phyloP scores from a whole-genome alignment of 805 yeast species.

The Nematodospora valgi region DNA sequence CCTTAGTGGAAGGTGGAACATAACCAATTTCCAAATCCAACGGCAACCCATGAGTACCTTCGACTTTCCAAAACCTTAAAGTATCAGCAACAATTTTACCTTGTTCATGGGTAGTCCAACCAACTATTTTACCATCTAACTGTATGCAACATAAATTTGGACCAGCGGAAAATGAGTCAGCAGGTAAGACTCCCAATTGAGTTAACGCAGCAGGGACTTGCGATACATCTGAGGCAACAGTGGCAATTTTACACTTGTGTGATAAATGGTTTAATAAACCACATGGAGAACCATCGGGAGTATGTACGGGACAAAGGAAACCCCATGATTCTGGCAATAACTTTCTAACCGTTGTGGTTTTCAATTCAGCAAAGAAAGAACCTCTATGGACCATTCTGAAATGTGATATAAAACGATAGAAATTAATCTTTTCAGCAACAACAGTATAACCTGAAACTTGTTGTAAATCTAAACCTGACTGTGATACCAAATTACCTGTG shows the following conservation, averaged over 20 bases:
- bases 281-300: conserved; percentile 99
- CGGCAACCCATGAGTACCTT: conserved; percentile 76
- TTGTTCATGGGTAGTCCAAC: conserved; percentile 91
- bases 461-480: conserved; percentile 95
- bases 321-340: conserved; percentile 99
- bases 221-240: conserved; percentile 70
- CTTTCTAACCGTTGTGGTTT: conserved; percentile 96
- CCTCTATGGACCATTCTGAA: conserved; percentile 99
- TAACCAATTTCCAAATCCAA: conserved; percentile 87
- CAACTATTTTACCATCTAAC: conserved; percentile 86
- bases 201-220: conserved; percentile 63
- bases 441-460: conserved; percentile 98
- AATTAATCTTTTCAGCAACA: conserved; percentile 97
- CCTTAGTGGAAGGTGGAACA: conserved; percentile 93
- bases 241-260: conserved; percentile 88
- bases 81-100: conserved; percentile 87
- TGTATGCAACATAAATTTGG: conserved; percentile 88
- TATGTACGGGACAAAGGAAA: conserved; percentile 96
- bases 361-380: conserved; percentile 96
- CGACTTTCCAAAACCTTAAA: conserved; percentile 87
- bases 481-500: conserved; percentile 95
- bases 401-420: conserved; percentile 95
- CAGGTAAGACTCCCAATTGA: conserved; percentile 76
- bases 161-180: conserved; percentile 81
- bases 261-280: conserved; percentile 96